Percentiles rank a stretch among this genome's conserved stretches.
Evolutionary conservation across 2,329 filamentous ascomycete genomes (phyloP).

Genomic region (Colletotrichum liaoningense): DNA sequence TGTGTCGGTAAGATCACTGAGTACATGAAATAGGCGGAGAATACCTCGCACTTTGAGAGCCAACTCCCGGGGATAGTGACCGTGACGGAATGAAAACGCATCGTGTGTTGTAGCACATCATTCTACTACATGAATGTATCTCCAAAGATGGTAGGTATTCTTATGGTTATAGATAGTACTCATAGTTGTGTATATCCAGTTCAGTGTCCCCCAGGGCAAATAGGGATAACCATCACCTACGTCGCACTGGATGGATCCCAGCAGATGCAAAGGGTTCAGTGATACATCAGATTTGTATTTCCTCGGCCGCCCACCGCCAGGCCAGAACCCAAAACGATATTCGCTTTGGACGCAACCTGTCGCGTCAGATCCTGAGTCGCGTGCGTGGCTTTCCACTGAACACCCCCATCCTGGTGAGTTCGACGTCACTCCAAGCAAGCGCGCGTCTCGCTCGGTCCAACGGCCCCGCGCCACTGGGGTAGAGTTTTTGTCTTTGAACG

Average conservation of each 20-base stretch:
- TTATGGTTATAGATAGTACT: no score
- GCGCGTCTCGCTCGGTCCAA: conserved; percentile 7
- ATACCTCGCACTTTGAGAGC: no score
- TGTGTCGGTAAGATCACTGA: no score
- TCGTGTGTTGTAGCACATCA: no score
- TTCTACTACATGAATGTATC: no score
- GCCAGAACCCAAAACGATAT: not conserved
- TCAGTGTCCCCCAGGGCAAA: no score
- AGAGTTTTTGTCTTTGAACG: not conserved
- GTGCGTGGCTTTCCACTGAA: not conserved
- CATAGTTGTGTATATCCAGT: no score
- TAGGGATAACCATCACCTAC: not conserved
- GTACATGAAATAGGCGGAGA: no score
- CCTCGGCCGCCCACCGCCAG: not conserved
- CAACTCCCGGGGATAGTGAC: no score
- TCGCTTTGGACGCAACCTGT: not conserved
- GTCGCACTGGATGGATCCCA: not conserved
- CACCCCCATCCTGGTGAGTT: not conserved
- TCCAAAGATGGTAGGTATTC: no score
- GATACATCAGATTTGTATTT: not conserved
- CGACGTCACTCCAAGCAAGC: not conserved
- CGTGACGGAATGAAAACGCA: no score
- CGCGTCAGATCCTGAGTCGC: not conserved
- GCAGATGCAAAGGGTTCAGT: not conserved
- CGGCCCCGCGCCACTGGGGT: not conserved